Base-by-base conservation (phyloP, 495 filamentous ascomycete species). In the Bacidia gigantensis region DNA sequence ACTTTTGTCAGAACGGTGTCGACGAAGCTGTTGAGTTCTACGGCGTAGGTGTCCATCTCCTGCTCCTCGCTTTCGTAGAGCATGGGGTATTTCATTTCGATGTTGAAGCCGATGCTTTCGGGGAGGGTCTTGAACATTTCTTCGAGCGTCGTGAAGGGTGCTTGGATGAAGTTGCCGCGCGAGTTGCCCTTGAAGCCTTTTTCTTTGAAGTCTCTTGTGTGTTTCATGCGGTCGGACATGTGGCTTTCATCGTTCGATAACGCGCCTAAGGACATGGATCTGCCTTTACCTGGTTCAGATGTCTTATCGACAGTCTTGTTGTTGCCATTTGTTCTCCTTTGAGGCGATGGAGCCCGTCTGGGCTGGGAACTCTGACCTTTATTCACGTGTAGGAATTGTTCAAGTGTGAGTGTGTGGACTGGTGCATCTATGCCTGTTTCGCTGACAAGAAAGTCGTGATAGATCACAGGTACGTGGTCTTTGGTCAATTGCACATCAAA, bases 31-130 rank as follows among this genome's bases (percentile, higher is more conserved):
- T 99, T 99, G 55, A 97, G 78, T 67, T 99, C 93, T 43, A 99
- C 84, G 3, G 87, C 90, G 63, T 92, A 96, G 9, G 87, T 86
- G 62, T 97, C 93, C 93, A 99, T 97, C 57, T 93, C 89, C 56
- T 95, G 83, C 64, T 92, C 85, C 64, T 94, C 87, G 59, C 75
- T 83, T 72, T 99, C 93, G 61, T 86, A 80, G 45, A 97, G 78
- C 88, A 96, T 96, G 20, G 93, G 93, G 65, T 99, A 99, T 64
- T 97, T 99, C 74, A 99, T 82, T 72, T 99, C 93, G 57, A 99
- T 94, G 64, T 99, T 97, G 74, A 99, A 97, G 11, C 92, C 88
- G 26, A 95, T 79, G 11, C 70, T 73, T 39, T 82, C 73, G 1
- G 87, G 87, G 0, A 99, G 69, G 63, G 88, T 82, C 59, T 74